Evolutionary conservation across 768 basidiomycete genomes (phyloP), one percentile per base, ranked within the genome.

Genomic region (Leccinum obscurum): DNA sequence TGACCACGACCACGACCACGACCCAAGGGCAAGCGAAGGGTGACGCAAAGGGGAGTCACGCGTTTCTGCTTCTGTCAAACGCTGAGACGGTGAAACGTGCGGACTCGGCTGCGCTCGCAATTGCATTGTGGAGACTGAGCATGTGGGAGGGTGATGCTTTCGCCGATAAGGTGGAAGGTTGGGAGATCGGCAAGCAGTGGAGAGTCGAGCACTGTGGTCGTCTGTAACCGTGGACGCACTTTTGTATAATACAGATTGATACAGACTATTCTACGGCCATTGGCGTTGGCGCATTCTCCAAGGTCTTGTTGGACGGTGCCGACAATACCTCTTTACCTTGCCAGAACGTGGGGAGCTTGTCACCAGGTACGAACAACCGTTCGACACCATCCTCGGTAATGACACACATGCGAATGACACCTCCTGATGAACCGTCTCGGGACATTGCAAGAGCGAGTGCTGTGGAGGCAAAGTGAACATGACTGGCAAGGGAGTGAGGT

Each of bases 361-460:
- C 82, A 2, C 95, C 96, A 10, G 95, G 93, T 2, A 98, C 83
- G 71, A 99, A 99, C 64, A 95, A 70, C 62, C 96, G 80, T 78
- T 98, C 94, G 15, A 97, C 95, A 20, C 86, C 86, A 55, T 88
- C 92, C 74, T 95, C 88, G 7, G 92, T 95, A 75, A 98, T 98
- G 34, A 99, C 91, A 68, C 92, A 93, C 92, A 98, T 93, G 50
- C 97, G 90, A 66, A 99, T 94, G 52, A 92, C 91, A 71, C 97
- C 97, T 59, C 97, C 97, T 57, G 97, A 98, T 0, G 94, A 97
- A 5, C 97, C 96, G 74, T 99, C 97, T 74, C 97, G 86, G 51
- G 93, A 86, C 97, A 98, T 99, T 1, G 97, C 97, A 54, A 99
- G 83, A 4, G 95, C 77, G 55, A 99, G 85, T 6, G 97, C 96